Percentiles rank a stretch among this genome's conserved stretches.
Conservation (phyloP, 2,329 filamentous ascomycete genomes). For the Dactylellina leptospora region DNA sequence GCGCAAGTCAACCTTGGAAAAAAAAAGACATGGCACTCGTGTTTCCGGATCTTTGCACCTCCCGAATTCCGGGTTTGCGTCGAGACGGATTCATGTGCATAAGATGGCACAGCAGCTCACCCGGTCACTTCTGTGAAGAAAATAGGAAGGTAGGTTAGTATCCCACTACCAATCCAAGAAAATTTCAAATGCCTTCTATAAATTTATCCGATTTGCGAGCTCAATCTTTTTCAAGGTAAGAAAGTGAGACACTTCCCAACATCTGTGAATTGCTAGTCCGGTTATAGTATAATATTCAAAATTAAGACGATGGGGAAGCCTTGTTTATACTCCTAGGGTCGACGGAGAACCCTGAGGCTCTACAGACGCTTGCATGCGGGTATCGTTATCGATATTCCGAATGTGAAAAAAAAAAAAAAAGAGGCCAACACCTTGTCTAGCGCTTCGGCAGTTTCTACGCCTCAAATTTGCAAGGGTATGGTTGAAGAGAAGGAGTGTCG, state of each 20-base stretch:
- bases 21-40: neutral
- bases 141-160: neutral
- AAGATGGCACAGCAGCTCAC: neutral
- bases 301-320: constrained; percentile 14
- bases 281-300: too few species aligned
- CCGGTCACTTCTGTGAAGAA: neutral
- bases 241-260: too few species aligned
- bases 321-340: neutral
- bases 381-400: constrained; percentile 42
- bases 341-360: constrained; percentile 37
- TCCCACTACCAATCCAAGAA: neutral
- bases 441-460: constrained; percentile 4
- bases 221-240: neutral
- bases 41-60: constrained; percentile 3
- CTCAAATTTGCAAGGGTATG: constrained; percentile 4
- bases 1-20: too few species aligned
- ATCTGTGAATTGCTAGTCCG: constrained; percentile 17
- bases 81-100: neutral
- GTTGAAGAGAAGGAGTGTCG: neutral
- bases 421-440: too few species aligned
- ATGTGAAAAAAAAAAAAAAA: neutral
- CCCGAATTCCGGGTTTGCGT: constrained; percentile 9
- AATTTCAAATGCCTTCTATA: neutral
- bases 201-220: constrained; percentile 2
- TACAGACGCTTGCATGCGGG: neutral